Evolutionary conservation across 139 green algal genomes (phyloP).

Genomic region (Asterochloris erici): DNA sequence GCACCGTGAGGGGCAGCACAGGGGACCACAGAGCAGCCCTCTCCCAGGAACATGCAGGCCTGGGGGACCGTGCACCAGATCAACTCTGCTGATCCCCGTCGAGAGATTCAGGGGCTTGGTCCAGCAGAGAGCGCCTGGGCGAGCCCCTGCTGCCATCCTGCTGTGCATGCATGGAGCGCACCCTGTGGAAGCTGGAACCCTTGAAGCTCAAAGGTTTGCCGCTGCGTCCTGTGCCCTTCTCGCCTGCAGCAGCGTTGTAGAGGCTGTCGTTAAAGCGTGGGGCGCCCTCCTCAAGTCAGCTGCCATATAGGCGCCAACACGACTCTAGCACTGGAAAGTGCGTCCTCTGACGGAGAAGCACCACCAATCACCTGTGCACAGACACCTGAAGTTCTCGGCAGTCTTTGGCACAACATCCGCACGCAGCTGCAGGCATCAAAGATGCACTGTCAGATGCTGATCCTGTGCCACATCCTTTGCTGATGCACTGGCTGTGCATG

Average conservation of each 20-base stretch:
- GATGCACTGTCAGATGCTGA: background rate
- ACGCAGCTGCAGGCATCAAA: constrained; percentile 30
- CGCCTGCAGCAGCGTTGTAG: constrained; percentile 37
- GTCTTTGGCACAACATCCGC: constrained; percentile 76
- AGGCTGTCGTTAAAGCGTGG: no score
- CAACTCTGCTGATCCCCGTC: no score
- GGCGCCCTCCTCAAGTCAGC: background rate
- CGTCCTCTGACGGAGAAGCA: no score
- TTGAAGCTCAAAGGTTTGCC: constrained; percentile 89
- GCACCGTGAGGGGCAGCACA: no score
- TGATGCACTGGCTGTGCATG: background rate
- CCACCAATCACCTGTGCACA: constrained; percentile 72
- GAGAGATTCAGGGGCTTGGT: no score
- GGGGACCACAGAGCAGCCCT: no score
- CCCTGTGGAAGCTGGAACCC: constrained; percentile 81
- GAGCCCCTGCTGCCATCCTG: no score
- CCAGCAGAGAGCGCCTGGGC: no score
- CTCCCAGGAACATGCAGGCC: background rate
- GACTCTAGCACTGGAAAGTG: no score
- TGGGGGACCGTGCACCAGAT: no score
- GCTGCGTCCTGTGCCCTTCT: constrained; percentile 63
- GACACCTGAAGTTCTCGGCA: constrained; percentile 87
- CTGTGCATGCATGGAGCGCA: constrained; percentile 29
- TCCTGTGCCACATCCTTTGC: background rate
- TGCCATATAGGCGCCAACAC: no score